Percentiles rank a stretch among this genome's conserved stretches.
Conservation (phyloP, 1,284 basidiomycete species). For the Xanthoconium separans region DNA sequence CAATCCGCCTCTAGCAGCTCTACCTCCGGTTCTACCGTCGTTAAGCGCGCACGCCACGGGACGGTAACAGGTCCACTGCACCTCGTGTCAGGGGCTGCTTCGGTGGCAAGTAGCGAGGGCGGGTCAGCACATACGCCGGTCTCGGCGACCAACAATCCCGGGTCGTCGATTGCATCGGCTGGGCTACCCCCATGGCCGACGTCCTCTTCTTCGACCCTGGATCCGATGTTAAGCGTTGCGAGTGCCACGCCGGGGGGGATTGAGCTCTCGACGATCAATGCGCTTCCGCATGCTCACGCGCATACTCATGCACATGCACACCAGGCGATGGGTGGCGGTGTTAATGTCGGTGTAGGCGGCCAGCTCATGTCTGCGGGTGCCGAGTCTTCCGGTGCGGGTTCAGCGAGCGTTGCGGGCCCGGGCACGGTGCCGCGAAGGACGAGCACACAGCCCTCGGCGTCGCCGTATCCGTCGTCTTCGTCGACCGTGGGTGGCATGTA, state of each 20-base stretch:
- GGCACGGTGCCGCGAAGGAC: conserved; percentile 15
- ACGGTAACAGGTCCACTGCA: conserved; percentile 26
- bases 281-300: conserved; percentile 12
- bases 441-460: conserved; percentile 20
- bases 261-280: conserved; percentile 22
- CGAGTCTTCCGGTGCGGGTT: conserved; percentile 22
- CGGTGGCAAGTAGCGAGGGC: conserved; percentile 14
- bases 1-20: conserved; percentile 11
- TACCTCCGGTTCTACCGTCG: conserved; percentile 3
- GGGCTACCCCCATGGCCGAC: conserved; percentile 34
- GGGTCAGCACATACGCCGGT: conserved; percentile 23
- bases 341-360: conserved; percentile 15
- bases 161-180: conserved; percentile 24
- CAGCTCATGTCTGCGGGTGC: conserved; percentile 29
- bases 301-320: conserved; percentile 18
- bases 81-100: conserved; percentile 19
- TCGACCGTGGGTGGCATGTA: conserved; percentile 18
- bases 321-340: conserved; percentile 9
- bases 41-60: conserved; percentile 31
- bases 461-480: conserved; percentile 18
- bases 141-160: conserved; percentile 9
- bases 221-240: conserved; percentile 34
- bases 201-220: conserved; percentile 19
- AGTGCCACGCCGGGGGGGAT: conserved; percentile 33
- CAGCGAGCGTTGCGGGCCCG: conserved; percentile 4